A percentile compares a stretch with the other conserved stretches of the same genome.
phyloP scores from a whole-genome alignment of 257 asterid genomes.

The Paulownia fortunei region DNA sequence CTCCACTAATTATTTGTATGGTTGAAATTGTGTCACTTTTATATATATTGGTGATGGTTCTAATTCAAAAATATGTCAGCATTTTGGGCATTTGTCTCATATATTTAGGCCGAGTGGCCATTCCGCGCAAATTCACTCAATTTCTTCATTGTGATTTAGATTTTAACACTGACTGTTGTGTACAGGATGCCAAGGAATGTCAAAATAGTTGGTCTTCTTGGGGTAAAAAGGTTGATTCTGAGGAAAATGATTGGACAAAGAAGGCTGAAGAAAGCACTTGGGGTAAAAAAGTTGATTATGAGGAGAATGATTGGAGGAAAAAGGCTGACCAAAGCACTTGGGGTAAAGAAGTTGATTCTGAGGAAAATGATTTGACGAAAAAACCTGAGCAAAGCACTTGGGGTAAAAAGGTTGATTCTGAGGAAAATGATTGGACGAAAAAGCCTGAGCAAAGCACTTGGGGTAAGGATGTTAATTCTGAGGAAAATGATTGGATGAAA shows the following conservation, averaged over 20 bases:
- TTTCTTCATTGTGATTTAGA: constrained; percentile 1
- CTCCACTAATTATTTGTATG: background rate
- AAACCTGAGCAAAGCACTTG: constrained; percentile 14
- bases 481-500: constrained; percentile 7
- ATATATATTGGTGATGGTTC: background rate
- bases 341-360: constrained; percentile 23
- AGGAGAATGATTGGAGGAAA: constrained; percentile 4
- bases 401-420: constrained; percentile 24
- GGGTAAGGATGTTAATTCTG: constrained; percentile 21
- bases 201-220: constrained; percentile 46
- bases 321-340: constrained; percentile 6
- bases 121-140: background rate
- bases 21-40: constrained; percentile 6
- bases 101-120: constrained; percentile 6
- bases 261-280: constrained; percentile 15
- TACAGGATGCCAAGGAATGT: constrained; percentile 38
- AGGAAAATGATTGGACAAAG: constrained; percentile 11
- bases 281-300: constrained; percentile 24
- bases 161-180: constrained; percentile 14
- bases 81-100: constrained; percentile 20
- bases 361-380: background rate
- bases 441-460: constrained; percentile 6
- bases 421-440: constrained; percentile 6
- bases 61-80: background rate
- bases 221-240: constrained; percentile 34